Percentiles rank a stretch among this genome's conserved stretches.
Evolutionary conservation across 768 basidiomycete genomes (phyloP).

Genomic region (Suillus paluster): DNA sequence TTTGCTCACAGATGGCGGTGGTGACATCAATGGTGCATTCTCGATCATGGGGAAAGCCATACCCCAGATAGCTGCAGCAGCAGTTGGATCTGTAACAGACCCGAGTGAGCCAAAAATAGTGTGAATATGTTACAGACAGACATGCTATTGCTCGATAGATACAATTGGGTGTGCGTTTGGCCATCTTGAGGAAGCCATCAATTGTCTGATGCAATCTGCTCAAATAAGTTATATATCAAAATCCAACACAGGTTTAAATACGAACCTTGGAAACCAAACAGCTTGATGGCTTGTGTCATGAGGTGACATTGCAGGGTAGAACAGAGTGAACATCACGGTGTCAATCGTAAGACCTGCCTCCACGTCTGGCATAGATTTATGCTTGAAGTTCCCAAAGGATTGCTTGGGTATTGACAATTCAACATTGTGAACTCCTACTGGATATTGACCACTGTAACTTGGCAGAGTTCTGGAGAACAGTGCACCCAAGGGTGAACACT

Average conservation of each 20-base stretch:
- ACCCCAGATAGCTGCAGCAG: constrained; percentile 32
- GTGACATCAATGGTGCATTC: constrained; percentile 27
- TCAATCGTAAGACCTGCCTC: constrained; percentile 33
- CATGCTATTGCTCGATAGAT: constrained; percentile 29
- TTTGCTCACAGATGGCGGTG: constrained; percentile 17
- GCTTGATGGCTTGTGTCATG: background rate
- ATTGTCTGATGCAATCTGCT: constrained; percentile 36
- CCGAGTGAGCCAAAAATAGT: background rate
- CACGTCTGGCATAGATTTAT: constrained; percentile 23
- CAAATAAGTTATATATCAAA: background rate
- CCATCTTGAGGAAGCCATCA: constrained; percentile 36
- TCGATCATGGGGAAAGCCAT: constrained; percentile 36
- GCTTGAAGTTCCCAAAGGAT: constrained; percentile 32
- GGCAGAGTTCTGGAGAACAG: constrained; percentile 35
- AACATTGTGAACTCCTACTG: constrained; percentile 38
- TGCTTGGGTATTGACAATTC: constrained; percentile 32
- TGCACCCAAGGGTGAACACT: constrained; percentile 14
- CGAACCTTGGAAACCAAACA: constrained; percentile 36
- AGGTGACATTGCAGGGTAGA: constrained; percentile 31
- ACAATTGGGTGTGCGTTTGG: constrained; percentile 32
- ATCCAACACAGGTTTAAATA: background rate
- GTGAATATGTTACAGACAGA: constrained; percentile 12
- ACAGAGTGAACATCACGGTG: constrained; percentile 36
- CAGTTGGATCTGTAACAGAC: constrained; percentile 20
- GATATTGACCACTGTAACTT: constrained; percentile 31